Percentiles rank a stretch among this genome's conserved stretches.
phyloP scores from a whole-genome alignment of 1,139 yeast species.

The Geotrichum bryndzae region DNA sequence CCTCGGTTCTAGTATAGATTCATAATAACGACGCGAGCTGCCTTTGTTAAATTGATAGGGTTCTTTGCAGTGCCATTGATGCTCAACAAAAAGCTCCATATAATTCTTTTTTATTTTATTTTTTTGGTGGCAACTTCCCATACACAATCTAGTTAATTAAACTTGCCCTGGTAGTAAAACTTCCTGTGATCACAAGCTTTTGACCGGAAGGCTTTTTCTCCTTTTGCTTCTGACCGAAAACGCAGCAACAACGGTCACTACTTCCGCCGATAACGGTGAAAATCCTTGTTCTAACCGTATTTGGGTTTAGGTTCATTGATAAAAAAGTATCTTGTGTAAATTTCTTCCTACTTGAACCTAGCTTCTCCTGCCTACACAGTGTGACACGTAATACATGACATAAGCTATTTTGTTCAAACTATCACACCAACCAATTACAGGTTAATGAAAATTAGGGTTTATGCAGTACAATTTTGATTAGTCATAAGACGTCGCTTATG shows the following conservation, averaged over 20 bases:
- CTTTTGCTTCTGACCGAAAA: background rate
- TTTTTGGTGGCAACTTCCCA: background rate
- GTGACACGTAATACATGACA: background rate
- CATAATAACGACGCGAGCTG: background rate
- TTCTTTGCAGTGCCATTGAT: no score
- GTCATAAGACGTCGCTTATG: background rate
- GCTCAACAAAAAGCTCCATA: no score
- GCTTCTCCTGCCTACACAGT: background rate
- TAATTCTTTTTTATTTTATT: background rate
- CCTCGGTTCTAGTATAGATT: background rate
- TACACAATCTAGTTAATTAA: no score
- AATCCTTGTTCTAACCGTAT: background rate
- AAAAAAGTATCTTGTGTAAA: no score
- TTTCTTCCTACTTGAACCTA: background rate
- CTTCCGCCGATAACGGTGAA: background rate
- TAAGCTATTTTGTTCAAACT: background rate
- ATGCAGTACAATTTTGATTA: background rate
- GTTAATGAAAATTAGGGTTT: background rate
- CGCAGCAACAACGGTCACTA: background rate
- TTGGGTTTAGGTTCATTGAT: background rate
- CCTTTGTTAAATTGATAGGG: no score
- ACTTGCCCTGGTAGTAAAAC: no score
- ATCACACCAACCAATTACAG: background rate
- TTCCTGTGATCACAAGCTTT: background rate
- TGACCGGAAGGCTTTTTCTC: background rate